Conservation (phyloP, 2,329 filamentous ascomycete species). For the Chrysoporthe puriensis region DNA sequence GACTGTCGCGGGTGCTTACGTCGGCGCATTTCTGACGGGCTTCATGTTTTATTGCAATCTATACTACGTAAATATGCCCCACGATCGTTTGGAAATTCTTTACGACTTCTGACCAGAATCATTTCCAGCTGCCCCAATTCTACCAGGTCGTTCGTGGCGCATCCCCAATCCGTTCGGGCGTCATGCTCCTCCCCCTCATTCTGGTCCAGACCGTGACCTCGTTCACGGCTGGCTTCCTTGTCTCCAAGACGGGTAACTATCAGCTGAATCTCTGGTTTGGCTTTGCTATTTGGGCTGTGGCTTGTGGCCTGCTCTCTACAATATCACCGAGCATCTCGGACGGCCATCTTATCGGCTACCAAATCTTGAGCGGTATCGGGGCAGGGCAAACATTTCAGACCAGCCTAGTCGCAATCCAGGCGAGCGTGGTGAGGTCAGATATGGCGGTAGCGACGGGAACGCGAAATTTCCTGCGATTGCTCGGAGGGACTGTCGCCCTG, state of each 20-base stretch:
- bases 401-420: conserved; percentile 28
- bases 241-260: conserved; percentile 29
- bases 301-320: conserved; percentile 22
- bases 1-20: conserved; percentile 19
- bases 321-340: conserved; percentile 18
- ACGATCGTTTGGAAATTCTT: neutral
- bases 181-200: conserved; percentile 27
- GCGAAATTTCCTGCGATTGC: conserved; percentile 26
- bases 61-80: conserved; percentile 23
- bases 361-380: conserved; percentile 25
- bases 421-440: conserved; percentile 20
- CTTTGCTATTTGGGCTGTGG: conserved; percentile 26
- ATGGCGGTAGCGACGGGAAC: conserved; percentile 29
- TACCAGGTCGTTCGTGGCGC: conserved; percentile 30
- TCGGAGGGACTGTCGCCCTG: conserved; percentile 24
- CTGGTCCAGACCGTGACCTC: conserved; percentile 28
- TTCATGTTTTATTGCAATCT: conserved; percentile 29
- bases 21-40: conserved; percentile 28
- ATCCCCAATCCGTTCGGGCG: conserved; percentile 26
- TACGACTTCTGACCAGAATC: neutral
- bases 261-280: conserved; percentile 19
- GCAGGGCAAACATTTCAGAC: conserved; percentile 27
- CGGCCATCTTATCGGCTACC: conserved; percentile 24
- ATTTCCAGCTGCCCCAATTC: conserved; percentile 25
- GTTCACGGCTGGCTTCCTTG: conserved; percentile 18